Conservation (phyloP, 2,329 filamentous ascomycete genomes). For the Ascochyta rabiei region DNA sequence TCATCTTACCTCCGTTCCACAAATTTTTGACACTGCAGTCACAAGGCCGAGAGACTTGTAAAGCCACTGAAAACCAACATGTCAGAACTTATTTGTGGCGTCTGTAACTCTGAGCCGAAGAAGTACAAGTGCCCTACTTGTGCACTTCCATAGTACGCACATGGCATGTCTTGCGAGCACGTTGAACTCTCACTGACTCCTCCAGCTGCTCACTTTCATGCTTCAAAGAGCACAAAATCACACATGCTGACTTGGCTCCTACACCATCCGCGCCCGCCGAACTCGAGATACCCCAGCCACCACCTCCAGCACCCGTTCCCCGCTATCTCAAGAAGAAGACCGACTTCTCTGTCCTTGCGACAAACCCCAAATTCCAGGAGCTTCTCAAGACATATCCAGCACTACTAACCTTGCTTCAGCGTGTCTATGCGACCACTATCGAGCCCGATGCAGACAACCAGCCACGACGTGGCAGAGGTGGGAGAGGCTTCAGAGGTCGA, state of each 20-base stretch:
- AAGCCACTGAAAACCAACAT: constrained; percentile 22
- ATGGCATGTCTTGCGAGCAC: not conserved
- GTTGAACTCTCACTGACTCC: constrained; percentile 5
- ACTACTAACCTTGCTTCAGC: constrained; percentile 35
- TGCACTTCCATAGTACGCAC: constrained; percentile 53
- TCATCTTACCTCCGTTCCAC: not conserved
- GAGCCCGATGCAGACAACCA: constrained; percentile 39
- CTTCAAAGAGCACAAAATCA: constrained; percentile 41
- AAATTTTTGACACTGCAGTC: not conserved
- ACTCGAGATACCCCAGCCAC: constrained; percentile 32
- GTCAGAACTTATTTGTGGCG: constrained; percentile 47
- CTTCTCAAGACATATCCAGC: constrained; percentile 36
- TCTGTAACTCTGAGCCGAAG: constrained; percentile 52
- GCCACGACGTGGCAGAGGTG: constrained; percentile 21
- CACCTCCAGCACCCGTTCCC: constrained; percentile 35
- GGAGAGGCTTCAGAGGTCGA: constrained; percentile 16
- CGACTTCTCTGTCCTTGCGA: constrained; percentile 42
- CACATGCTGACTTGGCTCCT: constrained; percentile 21
- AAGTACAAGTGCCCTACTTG: constrained; percentile 60
- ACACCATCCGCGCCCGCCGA: constrained; percentile 5
- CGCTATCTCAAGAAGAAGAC: constrained; percentile 39
- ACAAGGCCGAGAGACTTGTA: not conserved
- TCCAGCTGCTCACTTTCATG: constrained; percentile 41
- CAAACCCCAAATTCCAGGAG: constrained; percentile 33
- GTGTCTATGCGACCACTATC: constrained; percentile 43